Evolutionary conservation across 1,284 basidiomycete genomes (phyloP), one percentile per base, ranked within the genome.

Genomic region (Ustilago bromivora): DNA sequence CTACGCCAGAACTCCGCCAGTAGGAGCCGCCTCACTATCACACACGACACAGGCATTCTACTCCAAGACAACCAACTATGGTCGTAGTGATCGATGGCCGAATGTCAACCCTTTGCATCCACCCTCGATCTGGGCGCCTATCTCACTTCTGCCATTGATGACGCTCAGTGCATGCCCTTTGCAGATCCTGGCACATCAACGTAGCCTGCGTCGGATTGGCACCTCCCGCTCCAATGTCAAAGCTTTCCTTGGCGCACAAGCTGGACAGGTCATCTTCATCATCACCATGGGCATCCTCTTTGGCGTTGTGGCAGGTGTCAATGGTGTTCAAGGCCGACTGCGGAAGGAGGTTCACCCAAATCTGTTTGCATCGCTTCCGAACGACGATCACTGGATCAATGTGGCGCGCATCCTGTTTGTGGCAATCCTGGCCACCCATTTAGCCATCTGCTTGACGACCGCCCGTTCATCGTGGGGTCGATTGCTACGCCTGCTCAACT

Each of bases 131-230:
- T 84, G 84, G 84, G 83, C 81, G 1, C 82, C 83, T 36, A 80
- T 78, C 47, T 83, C 83, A n/a, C 71, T 85, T 46, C 66, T 85
- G 47, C 84, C 84, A 0, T 63, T 85, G 28, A 60, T 85, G 31
- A 80, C 81, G 41, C 73, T 85, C 6, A 83, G 81, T 32, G 76
- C 80, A 4, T 80, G 78, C n/a, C 83, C 84, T 12, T 66, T 82
- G 28, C 84, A 85, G 51, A 83, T 85, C 34, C 65, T 85, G n/a
- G 79, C 79, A 1, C 84, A 85, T 61, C 81, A 81, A 52, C 77
- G 84, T 9, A 82, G 79, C 54, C 59, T 85, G 43, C 73, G 79
- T 28, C 66, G 84, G 4, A 83, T 71, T 41, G 79, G 78, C 1
- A 78, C 77, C 36, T 79, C 78, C 19, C 74, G 81, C 4, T 82